Evolutionary conservation across 2,329 filamentous ascomycete species (phyloP), one percentile per base, ranked within the genome.

Genomic region (Trichophyton mentagrophytes): DNA sequence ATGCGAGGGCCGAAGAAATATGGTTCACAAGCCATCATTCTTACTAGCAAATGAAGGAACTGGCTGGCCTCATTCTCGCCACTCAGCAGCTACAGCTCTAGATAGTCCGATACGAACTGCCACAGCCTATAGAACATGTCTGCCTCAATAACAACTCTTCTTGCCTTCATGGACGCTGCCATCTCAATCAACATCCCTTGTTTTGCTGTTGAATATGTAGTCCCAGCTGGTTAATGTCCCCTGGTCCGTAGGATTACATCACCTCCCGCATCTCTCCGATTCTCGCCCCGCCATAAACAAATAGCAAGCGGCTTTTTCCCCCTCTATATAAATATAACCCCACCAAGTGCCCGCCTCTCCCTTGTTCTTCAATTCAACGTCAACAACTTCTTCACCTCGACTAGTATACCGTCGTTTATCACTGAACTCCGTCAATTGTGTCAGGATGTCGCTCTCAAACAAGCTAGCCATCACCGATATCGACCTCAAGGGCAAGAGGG

Each of bases 391-490:
- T 25, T 9, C 2, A 1, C 13, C 46, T 47, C 15, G 9, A 22
- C 11, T 20, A 51, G 13, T 27, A 5, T 51, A 13, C 20, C 25
- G 15, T 15, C 20, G 6, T 13, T 15, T 22, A 25, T 2, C 9
- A 8, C 13, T n/a, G 15, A 27, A 15, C 4, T 36, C 15, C 51
- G 20, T 51, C 55, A 57, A 57, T 57, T 57, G 36, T 42, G 40
- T 5, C 36, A 15, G 85, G 71, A 99, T 99, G 93, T 97, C 93
- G 85, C 89, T 99, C 74, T 89, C 91, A 71, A 96, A 86, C 85
- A 99, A 99, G 84, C 89, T 99, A 71, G 89, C 90, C 69, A 96
- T 99, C 78, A 89, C 85, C 67, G 92, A 99, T 74, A 86, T 95
- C 72, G 91, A 99, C 78, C 83, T 99, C 78, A 95, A 96, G 85